A percentile compares a stretch with the other conserved stretches of the same genome.
Conservation (phyloP, 1,284 basidiomycete genomes). For the Cryptococcus jaspeensis region DNA sequence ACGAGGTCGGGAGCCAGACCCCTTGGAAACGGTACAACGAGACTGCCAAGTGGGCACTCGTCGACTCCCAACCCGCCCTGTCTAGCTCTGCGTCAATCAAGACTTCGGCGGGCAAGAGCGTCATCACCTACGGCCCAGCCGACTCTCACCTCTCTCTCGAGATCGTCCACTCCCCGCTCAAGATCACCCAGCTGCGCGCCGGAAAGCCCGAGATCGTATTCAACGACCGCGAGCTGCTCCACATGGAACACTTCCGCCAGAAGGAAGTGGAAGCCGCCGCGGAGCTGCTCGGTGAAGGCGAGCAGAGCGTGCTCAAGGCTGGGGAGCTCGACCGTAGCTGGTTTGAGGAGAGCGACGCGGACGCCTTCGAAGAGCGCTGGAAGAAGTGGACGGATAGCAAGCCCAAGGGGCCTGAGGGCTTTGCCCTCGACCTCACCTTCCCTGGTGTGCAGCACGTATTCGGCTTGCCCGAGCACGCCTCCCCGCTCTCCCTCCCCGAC, state of each 20-base stretch:
- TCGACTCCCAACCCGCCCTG: slow-evolving; percentile 61
- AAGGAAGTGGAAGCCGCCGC: slow-evolving; percentile 58
- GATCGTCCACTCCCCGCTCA: slow-evolving; percentile 71
- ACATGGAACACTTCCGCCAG: slow-evolving; percentile 94
- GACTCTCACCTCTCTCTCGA: slow-evolving; percentile 52
- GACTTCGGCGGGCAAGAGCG: slow-evolving; percentile 51
- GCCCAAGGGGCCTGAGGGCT: slow-evolving; percentile 93
- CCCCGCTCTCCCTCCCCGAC: slow-evolving; percentile 79
- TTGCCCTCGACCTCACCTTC: slow-evolving; percentile 90
- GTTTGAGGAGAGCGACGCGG: slow-evolving; percentile 82
- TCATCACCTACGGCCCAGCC: slow-evolving; percentile 37
- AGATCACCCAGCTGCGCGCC: slow-evolving; percentile 66
- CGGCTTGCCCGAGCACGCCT: slow-evolving; percentile 96
- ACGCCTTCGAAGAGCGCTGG: slow-evolving; percentile 87
- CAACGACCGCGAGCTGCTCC: slow-evolving; percentile 85
- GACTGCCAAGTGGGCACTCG: slow-evolving; percentile 78
- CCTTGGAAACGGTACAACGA: slow-evolving; percentile 82
- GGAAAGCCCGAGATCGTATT: slow-evolving; percentile 82
- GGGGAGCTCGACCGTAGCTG: slow-evolving; percentile 60
- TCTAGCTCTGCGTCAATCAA: slow-evolving; percentile 58
- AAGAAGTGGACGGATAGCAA: slow-evolving; percentile 84
- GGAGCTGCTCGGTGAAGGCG: slow-evolving; percentile 40
- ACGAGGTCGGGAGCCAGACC: slow-evolving; percentile 66
- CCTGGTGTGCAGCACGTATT: slow-evolving; percentile 86
- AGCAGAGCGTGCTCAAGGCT: slow-evolving; percentile 51